A percentile compares a stretch with the other conserved stretches of the same genome.
These are phyloP conservation scores for Didymella pinodella DNA, from an alignment of 2,329 filamentous ascomycete genomes.

Conservation along the genomic window DNA sequence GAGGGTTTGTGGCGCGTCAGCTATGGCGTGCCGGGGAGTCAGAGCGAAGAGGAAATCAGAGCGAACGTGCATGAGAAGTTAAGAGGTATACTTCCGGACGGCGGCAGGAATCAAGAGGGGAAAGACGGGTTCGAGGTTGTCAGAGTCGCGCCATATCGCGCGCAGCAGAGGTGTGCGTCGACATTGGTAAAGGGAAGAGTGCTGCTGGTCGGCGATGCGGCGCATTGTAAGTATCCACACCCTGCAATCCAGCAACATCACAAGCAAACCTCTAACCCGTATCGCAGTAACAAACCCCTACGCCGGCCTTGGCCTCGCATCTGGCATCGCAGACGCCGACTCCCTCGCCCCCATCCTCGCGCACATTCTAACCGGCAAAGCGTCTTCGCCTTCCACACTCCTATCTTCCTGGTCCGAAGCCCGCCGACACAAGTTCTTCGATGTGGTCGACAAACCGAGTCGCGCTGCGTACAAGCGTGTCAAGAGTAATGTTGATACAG, in stretches of 20 bases:
- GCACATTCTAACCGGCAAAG: slow-evolving; percentile 32
- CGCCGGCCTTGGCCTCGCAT: slow-evolving; percentile 47
- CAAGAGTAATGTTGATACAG: slow-evolving; percentile 34
- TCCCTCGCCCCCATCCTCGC: slow-evolving; percentile 41
- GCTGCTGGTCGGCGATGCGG: slow-evolving; percentile 52
- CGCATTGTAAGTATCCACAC: slow-evolving; percentile 40
- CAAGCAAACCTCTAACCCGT: neutral
- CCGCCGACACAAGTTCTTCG: slow-evolving; percentile 46
- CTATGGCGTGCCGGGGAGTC: slow-evolving; percentile 48
- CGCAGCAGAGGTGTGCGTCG: slow-evolving; percentile 51
- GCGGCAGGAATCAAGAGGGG: slow-evolving; percentile 28
- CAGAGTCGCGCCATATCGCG: slow-evolving; percentile 52
- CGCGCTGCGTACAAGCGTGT: slow-evolving; percentile 41
- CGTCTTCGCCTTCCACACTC: slow-evolving; percentile 33
- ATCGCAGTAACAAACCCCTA: slow-evolving; percentile 48
- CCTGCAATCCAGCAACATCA: neutral
- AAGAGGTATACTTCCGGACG: slow-evolving; percentile 41
- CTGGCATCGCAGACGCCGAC: slow-evolving; percentile 47
- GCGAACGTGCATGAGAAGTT: slow-evolving; percentile 40
- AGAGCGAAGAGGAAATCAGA: slow-evolving; percentile 44
- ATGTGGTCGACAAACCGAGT: slow-evolving; percentile 47
- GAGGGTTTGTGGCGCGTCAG: slow-evolving; percentile 53
- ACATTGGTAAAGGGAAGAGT: slow-evolving; percentile 46
- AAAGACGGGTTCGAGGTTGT: slow-evolving; percentile 41
- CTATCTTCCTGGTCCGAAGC: slow-evolving; percentile 48